Evolutionary conservation across 192 early-diverging fungal genomes (phyloP), one percentile per base, ranked within the genome.

Genomic region (Entomortierella parvispora): DNA sequence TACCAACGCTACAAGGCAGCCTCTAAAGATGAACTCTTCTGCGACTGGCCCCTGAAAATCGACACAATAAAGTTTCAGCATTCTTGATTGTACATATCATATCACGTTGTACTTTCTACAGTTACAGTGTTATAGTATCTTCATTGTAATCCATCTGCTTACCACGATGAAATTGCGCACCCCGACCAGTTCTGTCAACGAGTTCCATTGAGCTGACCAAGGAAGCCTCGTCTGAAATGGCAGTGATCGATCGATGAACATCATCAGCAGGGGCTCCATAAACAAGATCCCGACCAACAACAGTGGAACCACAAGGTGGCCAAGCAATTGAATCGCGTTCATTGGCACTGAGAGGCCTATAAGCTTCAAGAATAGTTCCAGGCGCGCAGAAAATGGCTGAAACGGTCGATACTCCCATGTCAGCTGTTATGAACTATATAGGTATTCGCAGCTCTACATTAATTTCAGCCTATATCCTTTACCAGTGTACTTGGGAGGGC

Each of bases 11-110:
- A 94, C 63, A 80, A 93, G 90, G 58, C 88, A 92, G 10, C 79
- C 81, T 58, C 93, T 78, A 68, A 95, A 95, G 25, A 92, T 84
- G 55, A 90, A 80, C 60, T 95, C 93, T 66, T 95, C 93, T 14
- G 86, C 81, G 2, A 88, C 42, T 10, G 93, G 93, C 6, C 86
- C 91, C 92, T 93, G 34, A n/a, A n/a, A n/a, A n/a, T n/a, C n/a
- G n/a, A n/a, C n/a, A n/a, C n/a, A n/a, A n/a, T n/a, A n/a, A n/a
- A n/a, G n/a, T n/a, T n/a, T n/a, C n/a, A n/a, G n/a, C n/a, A n/a
- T n/a, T n/a, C n/a, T n/a, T n/a, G n/a, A n/a, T n/a, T n/a, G n/a
- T n/a, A n/a, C n/a, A n/a, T n/a, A n/a, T n/a, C n/a, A n/a, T n/a
- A n/a, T n/a, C n/a, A n/a, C n/a, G n/a, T n/a, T n/a, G n/a, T n/a